Evolutionary conservation across 768 basidiomycete species (phyloP).

Genomic region (Leccinum incarnatum): DNA sequence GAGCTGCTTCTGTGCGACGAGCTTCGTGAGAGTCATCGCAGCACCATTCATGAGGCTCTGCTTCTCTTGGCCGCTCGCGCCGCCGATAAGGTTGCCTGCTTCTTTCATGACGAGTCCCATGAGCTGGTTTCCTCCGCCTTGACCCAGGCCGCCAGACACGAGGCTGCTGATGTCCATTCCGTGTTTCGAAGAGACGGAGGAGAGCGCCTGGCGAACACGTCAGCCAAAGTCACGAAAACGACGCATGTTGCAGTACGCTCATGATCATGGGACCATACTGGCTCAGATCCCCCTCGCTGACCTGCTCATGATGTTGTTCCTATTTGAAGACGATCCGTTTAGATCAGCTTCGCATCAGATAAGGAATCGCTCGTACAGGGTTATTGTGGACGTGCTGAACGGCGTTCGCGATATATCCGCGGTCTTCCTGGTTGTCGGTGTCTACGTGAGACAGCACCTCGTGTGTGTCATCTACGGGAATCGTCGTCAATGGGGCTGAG

Average conservation of each 20-base stretch:
- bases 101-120: conserved; percentile 88
- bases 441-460: conserved; percentile 56
- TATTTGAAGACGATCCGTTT: not conserved
- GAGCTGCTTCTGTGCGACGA: conserved; percentile 65
- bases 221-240: not conserved
- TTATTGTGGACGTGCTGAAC: conserved; percentile 23
- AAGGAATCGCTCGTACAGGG: conserved; percentile 7
- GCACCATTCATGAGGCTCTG: conserved; percentile 86
- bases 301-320: conserved; percentile 16
- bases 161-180: conserved; percentile 35
- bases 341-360: not conserved
- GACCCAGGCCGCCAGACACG: conserved; percentile 35
- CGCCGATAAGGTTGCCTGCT: conserved; percentile 68
- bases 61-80: conserved; percentile 58
- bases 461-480: conserved; percentile 54
- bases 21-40: conserved; percentile 82
- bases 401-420: conserved; percentile 15
- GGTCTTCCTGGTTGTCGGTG: conserved; percentile 2
- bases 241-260: conserved; percentile 5
- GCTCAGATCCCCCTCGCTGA: conserved; percentile 9
- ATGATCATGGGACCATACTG: conserved; percentile 22
- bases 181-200: conserved; percentile 11
- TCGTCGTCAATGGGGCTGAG: conserved; percentile 1
- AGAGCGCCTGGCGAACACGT: conserved; percentile 18
- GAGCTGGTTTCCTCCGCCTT: conserved; percentile 56